phyloP scores from a whole-genome alignment of 805 yeast species.

The Saccharomycopsis fibuligera region DNA sequence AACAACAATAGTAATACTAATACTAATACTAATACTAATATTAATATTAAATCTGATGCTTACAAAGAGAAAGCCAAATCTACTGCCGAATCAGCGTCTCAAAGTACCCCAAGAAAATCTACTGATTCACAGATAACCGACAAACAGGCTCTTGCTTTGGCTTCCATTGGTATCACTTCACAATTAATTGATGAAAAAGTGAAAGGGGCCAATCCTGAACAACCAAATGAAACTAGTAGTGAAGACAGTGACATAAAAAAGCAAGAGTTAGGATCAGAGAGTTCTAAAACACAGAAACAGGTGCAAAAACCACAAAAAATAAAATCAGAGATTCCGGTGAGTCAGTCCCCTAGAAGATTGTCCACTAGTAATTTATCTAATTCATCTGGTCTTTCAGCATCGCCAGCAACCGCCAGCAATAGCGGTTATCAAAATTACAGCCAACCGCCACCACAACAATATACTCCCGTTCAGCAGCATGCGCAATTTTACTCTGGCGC shows the following conservation, averaged over 20 bases:
- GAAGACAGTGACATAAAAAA: too few relatives aligned
- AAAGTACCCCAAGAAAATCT: too few relatives aligned
- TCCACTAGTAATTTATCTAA: background rate
- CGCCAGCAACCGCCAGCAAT: constrained; percentile 6
- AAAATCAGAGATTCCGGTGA: background rate
- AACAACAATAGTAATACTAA: background rate
- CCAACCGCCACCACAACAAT: constrained; percentile 3
- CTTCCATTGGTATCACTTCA: constrained; percentile 19
- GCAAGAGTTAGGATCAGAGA: too few relatives aligned
- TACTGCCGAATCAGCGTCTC: too few relatives aligned
- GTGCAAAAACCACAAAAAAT: background rate
- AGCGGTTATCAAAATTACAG: background rate
- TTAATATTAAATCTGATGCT: too few relatives aligned
- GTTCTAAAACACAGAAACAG: background rate
- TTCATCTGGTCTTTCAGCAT: constrained; percentile 2
- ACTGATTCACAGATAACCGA: constrained; percentile 6
- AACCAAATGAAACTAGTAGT: background rate
- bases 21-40: too few relatives aligned
- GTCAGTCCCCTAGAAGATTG: background rate
- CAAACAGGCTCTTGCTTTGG: constrained; percentile 20
- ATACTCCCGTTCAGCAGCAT: constrained; percentile 5
- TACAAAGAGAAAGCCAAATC: too few relatives aligned
- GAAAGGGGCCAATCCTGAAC: background rate
- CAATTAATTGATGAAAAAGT: constrained; percentile 8
- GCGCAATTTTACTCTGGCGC: constrained; percentile 1